Percentiles rank a stretch among this genome's conserved stretches.
Conservation (phyloP, 768 basidiomycete species). For the Boletellus sp. region DNA sequence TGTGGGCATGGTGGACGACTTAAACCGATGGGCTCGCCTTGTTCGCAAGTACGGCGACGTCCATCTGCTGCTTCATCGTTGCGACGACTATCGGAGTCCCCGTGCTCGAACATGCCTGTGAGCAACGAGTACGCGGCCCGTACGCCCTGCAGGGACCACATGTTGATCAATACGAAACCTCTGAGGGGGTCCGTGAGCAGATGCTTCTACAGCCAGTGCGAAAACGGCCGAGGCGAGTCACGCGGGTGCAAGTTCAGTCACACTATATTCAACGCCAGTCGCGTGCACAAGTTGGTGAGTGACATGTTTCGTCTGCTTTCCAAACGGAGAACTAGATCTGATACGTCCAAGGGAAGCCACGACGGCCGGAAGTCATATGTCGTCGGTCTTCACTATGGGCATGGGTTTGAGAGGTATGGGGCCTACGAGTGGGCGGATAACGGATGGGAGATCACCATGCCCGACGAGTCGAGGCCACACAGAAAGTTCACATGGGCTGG, state of each 20-base stretch:
- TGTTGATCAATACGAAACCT: background rate
- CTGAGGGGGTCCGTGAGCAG: slow-evolving; percentile 7
- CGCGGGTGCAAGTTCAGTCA: slow-evolving; percentile 21
- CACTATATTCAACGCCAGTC: slow-evolving; percentile 17
- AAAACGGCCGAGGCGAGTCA: background rate
- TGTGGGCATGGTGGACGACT: too few species aligned
- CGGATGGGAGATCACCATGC: too few species aligned
- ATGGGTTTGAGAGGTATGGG: slow-evolving; percentile 16
- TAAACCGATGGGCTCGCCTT: too few species aligned
- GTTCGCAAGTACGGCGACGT: too few species aligned
- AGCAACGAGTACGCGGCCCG: slow-evolving; percentile 17
- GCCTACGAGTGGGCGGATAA: too few species aligned
- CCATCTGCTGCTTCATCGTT: too few species aligned
- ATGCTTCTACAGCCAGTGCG: slow-evolving; percentile 3
- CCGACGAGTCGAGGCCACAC: too few species aligned
- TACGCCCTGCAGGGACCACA: slow-evolving; percentile 18
- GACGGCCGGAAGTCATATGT: slow-evolving; percentile 5
- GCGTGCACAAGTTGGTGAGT: slow-evolving; percentile 12
- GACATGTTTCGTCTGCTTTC: too few species aligned
- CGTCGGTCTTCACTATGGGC: slow-evolving; percentile 9
- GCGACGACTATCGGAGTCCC: background rate
- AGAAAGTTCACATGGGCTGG: too few species aligned
- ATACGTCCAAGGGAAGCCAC: slow-evolving; percentile 1
- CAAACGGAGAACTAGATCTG: too few species aligned
- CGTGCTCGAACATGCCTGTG: slow-evolving; percentile 9